Percentiles rank a stretch among this genome's conserved stretches.
Conservation (phyloP, 805 yeast species). For the Saturnispora bothae region DNA sequence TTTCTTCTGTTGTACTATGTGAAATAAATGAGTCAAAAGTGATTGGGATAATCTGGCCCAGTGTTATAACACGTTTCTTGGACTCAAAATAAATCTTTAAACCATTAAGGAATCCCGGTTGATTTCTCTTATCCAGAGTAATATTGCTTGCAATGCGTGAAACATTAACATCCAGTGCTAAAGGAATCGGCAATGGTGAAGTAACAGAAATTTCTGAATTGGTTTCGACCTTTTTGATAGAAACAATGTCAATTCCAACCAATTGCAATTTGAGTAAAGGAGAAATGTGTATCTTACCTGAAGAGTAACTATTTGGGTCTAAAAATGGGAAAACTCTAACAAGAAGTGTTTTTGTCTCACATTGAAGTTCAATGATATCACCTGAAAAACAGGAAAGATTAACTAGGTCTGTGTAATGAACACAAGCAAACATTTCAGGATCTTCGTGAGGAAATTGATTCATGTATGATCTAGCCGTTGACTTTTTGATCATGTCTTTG, state of each 20-base stretch:
- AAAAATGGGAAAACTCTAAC: conserved; percentile 47
- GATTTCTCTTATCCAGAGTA: conserved; percentile 54
- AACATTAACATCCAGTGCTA: conserved; percentile 56
- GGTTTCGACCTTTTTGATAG: not conserved
- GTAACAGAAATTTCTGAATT: not conserved
- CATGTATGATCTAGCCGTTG: conserved; percentile 12
- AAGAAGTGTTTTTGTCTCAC: conserved; percentile 14
- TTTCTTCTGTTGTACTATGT: conserved; percentile 9
- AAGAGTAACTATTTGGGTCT: conserved; percentile 44
- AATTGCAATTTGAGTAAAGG: conserved; percentile 44
- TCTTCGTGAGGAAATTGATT: conserved; percentile 30
- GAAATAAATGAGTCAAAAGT: conserved; percentile 64
- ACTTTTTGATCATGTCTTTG: conserved; percentile 13
- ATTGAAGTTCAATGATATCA: conserved; percentile 36
- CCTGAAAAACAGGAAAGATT: conserved; percentile 60
- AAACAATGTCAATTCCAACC: conserved; percentile 13
- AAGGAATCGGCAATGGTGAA: conserved; percentile 21
- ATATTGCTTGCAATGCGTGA: conserved; percentile 60
- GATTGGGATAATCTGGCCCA: conserved; percentile 68
- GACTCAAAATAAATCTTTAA: conserved; percentile 53
- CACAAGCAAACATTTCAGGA: conserved; percentile 33
- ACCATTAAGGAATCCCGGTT: conserved; percentile 49
- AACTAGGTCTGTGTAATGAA: conserved; percentile 41
- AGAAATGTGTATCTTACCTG: conserved; percentile 41
- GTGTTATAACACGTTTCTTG: conserved; percentile 44